Conservation (phyloP, 2,329 filamentous ascomycete species). For the Parastagonospora nodorum region DNA sequence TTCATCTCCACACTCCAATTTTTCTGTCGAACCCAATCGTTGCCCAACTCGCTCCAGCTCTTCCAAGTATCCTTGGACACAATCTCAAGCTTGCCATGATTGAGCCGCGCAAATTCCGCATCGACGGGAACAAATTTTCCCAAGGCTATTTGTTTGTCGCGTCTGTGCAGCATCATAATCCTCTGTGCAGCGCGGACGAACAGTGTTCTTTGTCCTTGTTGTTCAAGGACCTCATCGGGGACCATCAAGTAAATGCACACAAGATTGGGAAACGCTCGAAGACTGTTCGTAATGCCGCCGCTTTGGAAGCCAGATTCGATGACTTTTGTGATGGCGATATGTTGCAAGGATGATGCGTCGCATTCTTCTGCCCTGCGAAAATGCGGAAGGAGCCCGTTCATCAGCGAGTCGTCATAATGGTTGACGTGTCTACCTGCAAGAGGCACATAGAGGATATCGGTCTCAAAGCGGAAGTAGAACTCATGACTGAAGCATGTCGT, state of each 20-base stretch:
- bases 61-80: conserved; percentile 13
- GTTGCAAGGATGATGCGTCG: conserved; percentile 10
- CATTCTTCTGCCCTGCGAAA: conserved; percentile 15
- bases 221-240: conserved; percentile 7
- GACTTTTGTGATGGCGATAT: conserved; percentile 21
- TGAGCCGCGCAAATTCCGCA: conserved; percentile 17
- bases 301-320: conserved; percentile 16
- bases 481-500: background rate
- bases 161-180: conserved; percentile 23
- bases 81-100: conserved; percentile 6
- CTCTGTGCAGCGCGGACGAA: conserved; percentile 23
- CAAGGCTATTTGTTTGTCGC: conserved; percentile 7
- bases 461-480: conserved; percentile 27
- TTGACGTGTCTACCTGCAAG: conserved; percentile 12
- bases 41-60: conserved; percentile 14
- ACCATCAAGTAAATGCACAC: conserved; percentile 24
- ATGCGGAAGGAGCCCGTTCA: conserved; percentile 24
- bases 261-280: conserved; percentile 23
- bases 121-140: conserved; percentile 4
- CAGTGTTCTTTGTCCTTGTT: conserved; percentile 7
- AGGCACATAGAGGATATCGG: conserved; percentile 22
- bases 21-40: conserved; percentile 7
- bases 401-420: conserved; percentile 27
- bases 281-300: conserved; percentile 23
- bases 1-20: too few relatives aligned